Evolutionary conservation across 805 yeast species (phyloP), one percentile per base, ranked within the genome.

Genomic region (Clavispora asparagi): DNA sequence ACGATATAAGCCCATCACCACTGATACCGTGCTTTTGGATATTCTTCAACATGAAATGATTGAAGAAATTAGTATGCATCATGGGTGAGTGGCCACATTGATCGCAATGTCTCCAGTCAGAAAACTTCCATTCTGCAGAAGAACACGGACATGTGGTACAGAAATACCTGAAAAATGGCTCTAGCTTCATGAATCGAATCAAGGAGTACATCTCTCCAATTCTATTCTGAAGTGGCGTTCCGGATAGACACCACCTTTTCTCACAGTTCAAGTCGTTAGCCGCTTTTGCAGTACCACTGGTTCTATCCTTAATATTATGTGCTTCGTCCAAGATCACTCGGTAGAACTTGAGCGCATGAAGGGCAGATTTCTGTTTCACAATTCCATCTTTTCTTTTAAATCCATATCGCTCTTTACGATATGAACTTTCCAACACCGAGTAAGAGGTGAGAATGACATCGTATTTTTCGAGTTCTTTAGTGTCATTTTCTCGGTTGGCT

Each of bases 191-290:
- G 60, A 89, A 94, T 57, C 98, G 73, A 47, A 94, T 85, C 60
- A 94, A 69, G 1, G 98, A 91, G 64, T 94, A 94, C 74, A 94
- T 78, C 68, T 94, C 99, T 39, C 99, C 99, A 59, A 94, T 91
- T 51, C 98, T 75, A 63, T 94, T 94, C 59, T 94, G 99, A 52
- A 94, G 71, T 1, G 99, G 99, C 0, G 99, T 94, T 55, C 99
- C 99, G 4, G 96, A 81, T 28, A 94, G 64, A 65, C 99, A 94
- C 86, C 96, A 87, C 53, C 95, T 69, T 57, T 89, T 87, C 43
- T 81, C 71, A 9, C 95, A 81, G 29, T 75, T 68, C 46, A 94
- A 66, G 48, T 73, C 71, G 60, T 87, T 88, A 1, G 95, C 97
- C 2, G 98, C 96, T 55, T 86, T 83, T 0, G 98, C 91, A 0